Percentiles rank a stretch among this genome's conserved stretches.
Conservation (phyloP, 768 basidiomycete genomes). For the Psilocybe sp. region DNA sequence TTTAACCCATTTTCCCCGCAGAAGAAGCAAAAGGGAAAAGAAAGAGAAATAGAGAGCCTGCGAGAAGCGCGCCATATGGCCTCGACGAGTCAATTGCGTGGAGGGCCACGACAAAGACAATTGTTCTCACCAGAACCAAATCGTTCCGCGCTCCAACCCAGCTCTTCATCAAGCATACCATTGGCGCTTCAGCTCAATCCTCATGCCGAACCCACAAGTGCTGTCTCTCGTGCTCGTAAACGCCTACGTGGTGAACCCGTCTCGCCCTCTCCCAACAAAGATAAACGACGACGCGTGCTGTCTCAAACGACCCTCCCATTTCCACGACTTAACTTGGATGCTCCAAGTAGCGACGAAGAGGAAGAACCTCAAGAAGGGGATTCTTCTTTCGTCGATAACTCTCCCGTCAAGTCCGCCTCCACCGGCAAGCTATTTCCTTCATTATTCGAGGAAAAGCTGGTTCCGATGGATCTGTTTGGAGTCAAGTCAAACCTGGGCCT, state of each 20-base stretch:
- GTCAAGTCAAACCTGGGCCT: slow-evolving; percentile 10
- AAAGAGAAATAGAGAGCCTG: slow-evolving; percentile 15
- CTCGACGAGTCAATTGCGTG: slow-evolving; percentile 44
- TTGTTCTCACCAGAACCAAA: slow-evolving; percentile 40
- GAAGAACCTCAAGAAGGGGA: slow-evolving; percentile 28
- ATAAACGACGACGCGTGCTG: slow-evolving; percentile 61
- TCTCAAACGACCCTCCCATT: slow-evolving; percentile 39
- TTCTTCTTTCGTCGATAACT: slow-evolving; percentile 62
- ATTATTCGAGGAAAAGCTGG: slow-evolving; percentile 53
- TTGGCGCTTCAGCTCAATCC: slow-evolving; percentile 6
- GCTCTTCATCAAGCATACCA: slow-evolving; percentile 19
- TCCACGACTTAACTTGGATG: slow-evolving; percentile 21
- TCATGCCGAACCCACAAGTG: slow-evolving; percentile 28
- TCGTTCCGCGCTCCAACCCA: slow-evolving; percentile 23
- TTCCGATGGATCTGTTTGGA: slow-evolving; percentile 18
- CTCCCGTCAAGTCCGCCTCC: slow-evolving; percentile 61
- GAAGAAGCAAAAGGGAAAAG: slow-evolving; percentile 55
- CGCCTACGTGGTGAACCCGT: slow-evolving; percentile 81
- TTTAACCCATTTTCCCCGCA: slow-evolving; percentile 81
- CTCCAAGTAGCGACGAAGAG: slow-evolving; percentile 17
- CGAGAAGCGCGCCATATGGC: neutral
- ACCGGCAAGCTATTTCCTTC: slow-evolving; percentile 62
- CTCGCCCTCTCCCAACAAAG: slow-evolving; percentile 78
- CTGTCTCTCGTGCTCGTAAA: slow-evolving; percentile 71
- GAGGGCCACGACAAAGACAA: slow-evolving; percentile 30